phyloP scores from a whole-genome alignment of 768 basidiomycete genomes.

The Mycena kentingensis region DNA sequence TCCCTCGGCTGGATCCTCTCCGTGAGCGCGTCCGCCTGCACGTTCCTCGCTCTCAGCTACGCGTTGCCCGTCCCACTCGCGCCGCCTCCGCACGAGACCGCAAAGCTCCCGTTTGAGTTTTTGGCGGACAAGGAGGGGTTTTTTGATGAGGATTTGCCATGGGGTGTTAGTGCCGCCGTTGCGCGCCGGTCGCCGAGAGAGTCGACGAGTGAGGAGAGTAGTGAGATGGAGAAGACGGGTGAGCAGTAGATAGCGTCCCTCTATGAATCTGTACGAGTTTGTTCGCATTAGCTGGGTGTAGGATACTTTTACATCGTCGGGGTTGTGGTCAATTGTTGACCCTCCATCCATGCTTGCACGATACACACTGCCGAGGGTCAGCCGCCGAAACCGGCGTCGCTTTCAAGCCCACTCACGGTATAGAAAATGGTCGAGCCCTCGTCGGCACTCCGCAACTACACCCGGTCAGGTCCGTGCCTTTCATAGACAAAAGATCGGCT shows the following conservation, averaged over 20 bases:
- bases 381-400: constrained; percentile 3
- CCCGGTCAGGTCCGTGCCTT: not conserved
- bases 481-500: not conserved
- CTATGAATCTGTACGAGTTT: too few relatives aligned
- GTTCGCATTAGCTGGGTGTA: too few relatives aligned
- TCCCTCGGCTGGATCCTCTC: constrained; percentile 21
- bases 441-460: constrained; percentile 83
- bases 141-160: constrained; percentile 20
- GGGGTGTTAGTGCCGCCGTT: constrained; percentile 15
- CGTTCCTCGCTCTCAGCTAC: constrained; percentile 16
- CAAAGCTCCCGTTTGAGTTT: constrained; percentile 11
- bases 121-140: constrained; percentile 19
- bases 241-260: too few relatives aligned
- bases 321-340: constrained; percentile 82
- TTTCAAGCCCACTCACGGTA: constrained; percentile 58
- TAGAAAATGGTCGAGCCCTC: constrained; percentile 95
- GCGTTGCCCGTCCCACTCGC: constrained; percentile 17
- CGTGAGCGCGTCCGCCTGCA: constrained; percentile 10
- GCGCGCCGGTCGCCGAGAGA: not conserved
- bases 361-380: constrained; percentile 55
- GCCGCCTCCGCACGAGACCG: constrained; percentile 2
- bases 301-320: too few relatives aligned
- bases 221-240: too few relatives aligned
- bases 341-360: constrained; percentile 81
- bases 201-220: constrained; percentile 9